Evolutionary conservation across 2,329 filamentous ascomycete genomes (phyloP).

Genomic region (Fusarium sp.): DNA sequence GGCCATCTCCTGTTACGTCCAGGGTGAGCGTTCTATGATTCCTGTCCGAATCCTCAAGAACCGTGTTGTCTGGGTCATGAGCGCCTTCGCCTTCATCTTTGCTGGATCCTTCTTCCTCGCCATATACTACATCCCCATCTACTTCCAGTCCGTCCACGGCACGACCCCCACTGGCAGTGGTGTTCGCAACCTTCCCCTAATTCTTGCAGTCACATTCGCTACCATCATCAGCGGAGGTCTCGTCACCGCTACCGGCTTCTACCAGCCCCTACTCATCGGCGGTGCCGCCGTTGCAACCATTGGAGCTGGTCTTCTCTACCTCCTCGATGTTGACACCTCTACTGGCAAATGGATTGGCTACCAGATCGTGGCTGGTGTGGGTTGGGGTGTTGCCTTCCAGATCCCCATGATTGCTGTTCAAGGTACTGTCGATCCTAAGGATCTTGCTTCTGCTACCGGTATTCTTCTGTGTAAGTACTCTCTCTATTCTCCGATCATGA

Average conservation of each 20-base stretch:
- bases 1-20: constrained; percentile 55
- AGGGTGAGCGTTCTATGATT: constrained; percentile 62
- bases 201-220: constrained; percentile 59
- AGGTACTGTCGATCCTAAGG: constrained; percentile 55
- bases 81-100: constrained; percentile 58
- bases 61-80: constrained; percentile 56
- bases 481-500: background rate
- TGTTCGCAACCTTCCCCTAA: constrained; percentile 61
- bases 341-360: constrained; percentile 65
- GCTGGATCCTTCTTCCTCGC: constrained; percentile 60
- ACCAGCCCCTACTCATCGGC: constrained; percentile 61
- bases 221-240: constrained; percentile 57
- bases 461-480: constrained; percentile 58
- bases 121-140: constrained; percentile 64
- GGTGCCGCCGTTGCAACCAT: constrained; percentile 60
- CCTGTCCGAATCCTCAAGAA: constrained; percentile 55
- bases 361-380: constrained; percentile 64
- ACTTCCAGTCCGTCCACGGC: constrained; percentile 59
- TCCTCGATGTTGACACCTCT: constrained; percentile 55
- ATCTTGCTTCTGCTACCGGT: constrained; percentile 62
- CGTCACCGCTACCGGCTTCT: constrained; percentile 58
- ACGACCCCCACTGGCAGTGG: constrained; percentile 57
- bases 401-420: constrained; percentile 66
- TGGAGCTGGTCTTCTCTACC: constrained; percentile 59
- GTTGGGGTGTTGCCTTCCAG: constrained; percentile 61